Evolutionary conservation across 352 stramenopile genomes (phyloP).

Genomic region (Phytopythium oedochilum): DNA sequence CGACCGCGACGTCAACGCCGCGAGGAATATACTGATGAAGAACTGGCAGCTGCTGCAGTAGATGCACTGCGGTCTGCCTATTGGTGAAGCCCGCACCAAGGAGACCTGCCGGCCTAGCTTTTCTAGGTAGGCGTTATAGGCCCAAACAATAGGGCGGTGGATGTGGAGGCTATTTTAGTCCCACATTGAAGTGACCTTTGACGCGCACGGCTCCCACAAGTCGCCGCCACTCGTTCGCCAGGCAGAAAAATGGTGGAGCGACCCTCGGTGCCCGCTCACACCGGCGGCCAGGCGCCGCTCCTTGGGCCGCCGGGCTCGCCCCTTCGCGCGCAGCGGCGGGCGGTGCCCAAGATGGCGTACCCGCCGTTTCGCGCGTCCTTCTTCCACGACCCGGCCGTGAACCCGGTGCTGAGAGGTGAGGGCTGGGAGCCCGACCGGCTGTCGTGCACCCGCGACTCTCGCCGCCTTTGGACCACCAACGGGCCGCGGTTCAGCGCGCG

Average conservation of each 20-base stretch:
- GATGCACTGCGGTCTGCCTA: no score
- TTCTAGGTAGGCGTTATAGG: no score
- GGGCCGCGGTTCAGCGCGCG: slow-evolving; percentile 38
- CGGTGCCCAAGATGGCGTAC: slow-evolving; percentile 18
- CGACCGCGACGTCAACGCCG: not conserved
- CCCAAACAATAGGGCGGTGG: no score
- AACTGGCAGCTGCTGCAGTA: no score
- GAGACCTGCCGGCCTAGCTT: no score
- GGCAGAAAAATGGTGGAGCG: not conserved
- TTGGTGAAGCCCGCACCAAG: no score
- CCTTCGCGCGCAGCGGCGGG: not conserved
- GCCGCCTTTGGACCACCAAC: slow-evolving; percentile 42
- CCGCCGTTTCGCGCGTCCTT: slow-evolving; percentile 58
- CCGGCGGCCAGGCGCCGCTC: not conserved
- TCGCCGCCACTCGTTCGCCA: not conserved
- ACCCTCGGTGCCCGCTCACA: not conserved
- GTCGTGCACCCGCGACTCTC: slow-evolving; percentile 34
- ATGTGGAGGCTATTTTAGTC: not conserved
- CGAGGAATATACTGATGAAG: not conserved
- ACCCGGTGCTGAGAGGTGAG: slow-evolving; percentile 36
- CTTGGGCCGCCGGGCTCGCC: not conserved
- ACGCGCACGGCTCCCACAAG: not conserved
- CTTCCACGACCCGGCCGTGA: slow-evolving; percentile 49
- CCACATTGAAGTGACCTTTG: slow-evolving; percentile 1
- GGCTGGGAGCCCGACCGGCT: slow-evolving; percentile 25